Base-by-base conservation (phyloP, 176 grass and related monocot species). In the Saccharum officinarum region DNA sequence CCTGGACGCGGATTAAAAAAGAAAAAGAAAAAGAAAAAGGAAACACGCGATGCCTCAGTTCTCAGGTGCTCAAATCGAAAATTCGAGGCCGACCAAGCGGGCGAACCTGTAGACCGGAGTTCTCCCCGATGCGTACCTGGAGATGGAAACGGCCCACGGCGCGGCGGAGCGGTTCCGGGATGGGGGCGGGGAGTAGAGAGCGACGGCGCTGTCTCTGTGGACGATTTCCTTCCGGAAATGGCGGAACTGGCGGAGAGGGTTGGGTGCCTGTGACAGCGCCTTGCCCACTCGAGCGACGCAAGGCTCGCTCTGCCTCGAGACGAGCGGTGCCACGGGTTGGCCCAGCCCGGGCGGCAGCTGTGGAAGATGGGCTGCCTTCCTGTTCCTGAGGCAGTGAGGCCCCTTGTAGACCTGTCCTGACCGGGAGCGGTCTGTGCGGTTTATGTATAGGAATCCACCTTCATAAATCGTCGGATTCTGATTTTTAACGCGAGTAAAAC, bases 111-210 rank as follows among this genome's bases (percentile, higher is more conserved):
- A 40, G 25, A 18, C 3, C 1, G 36, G 4, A 63, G 80, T 16
- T 34, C 44, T 33, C 31, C 17, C 67, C 3, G 34, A 16, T 12
- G 54, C 72, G 30, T 86, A 86, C 88, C 84, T 86, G 72, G 54
- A 36, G 80, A 22, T 15, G 12, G 88, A 25, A 57, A 6, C 40
- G 67, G 46, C 11, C 31, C n/a, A 31, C 52, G 57, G 28, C 1
- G 31, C 50, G 54, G 81, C 8, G 31, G n/a, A 8, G 33, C 80
- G 62, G 65, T 67, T 66, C 65, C 5, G 45, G 26, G 33, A 10
- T 6, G n/a, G 18, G 22, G 38, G 80, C 37, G 17, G 20, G 15
- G 66, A 44, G 31, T 8, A 13, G 34, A 40, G 80, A 26, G 57
- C 57, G 75, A 57, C 54, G 72, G 65, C 18, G 9, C 20, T n/a